Conservation (phyloP, 352 stramenopile species). For the Pythium rhizo-oryzae region DNA sequence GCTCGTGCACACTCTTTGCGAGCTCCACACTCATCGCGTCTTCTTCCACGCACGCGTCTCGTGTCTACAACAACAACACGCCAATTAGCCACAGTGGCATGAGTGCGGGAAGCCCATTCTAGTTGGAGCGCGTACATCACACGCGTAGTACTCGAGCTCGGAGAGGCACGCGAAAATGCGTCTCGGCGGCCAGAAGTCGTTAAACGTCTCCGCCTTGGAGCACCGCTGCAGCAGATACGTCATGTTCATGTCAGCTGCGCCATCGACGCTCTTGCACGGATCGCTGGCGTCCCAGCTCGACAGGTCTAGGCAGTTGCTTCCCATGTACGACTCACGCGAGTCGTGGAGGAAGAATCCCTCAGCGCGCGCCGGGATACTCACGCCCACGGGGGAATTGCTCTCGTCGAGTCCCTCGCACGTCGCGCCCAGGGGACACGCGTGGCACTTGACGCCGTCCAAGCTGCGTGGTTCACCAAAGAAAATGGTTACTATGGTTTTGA, state of each 20-base stretch:
- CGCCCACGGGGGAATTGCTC: constrained; percentile 37
- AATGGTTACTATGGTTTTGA: neutral
- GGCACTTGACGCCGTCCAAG: constrained; percentile 64
- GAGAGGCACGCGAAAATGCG: constrained; percentile 68
- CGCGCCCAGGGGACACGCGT: constrained; percentile 58
- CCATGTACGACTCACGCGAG: constrained; percentile 42
- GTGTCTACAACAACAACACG: constrained; percentile 13
- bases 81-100: neutral
- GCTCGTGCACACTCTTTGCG: constrained; percentile 1
- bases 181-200: constrained; percentile 53
- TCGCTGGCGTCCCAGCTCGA: constrained; percentile 47
- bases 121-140: constrained; percentile 46
- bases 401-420: constrained; percentile 46
- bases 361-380: constrained; percentile 40
- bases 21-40: neutral
- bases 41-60: constrained; percentile 21
- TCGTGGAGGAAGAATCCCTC: constrained; percentile 55
- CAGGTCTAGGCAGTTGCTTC: constrained; percentile 40
- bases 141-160: constrained; percentile 59
- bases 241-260: constrained; percentile 24
- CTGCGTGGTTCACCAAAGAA: constrained; percentile 24
- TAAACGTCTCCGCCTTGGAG: constrained; percentile 39
- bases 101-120: no score
- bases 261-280: constrained; percentile 46
- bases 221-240: constrained; percentile 51